Evolutionary conservation across 768 basidiomycete species (phyloP), one percentile per base, ranked within the genome.

Genomic region (Coprinopsis sp.): DNA sequence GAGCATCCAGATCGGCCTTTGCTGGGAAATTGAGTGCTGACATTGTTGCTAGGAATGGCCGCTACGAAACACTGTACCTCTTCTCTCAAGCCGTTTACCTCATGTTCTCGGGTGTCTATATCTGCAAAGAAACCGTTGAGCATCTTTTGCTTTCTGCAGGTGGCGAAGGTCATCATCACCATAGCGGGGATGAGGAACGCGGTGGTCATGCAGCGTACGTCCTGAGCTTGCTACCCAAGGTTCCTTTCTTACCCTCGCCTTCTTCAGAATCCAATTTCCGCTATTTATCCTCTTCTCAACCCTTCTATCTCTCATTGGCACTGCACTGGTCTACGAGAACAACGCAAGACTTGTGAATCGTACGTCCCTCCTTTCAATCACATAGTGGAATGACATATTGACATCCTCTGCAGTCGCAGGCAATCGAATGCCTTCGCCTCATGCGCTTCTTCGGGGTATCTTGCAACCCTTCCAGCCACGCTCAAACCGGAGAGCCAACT

Each of bases 101-200:
- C 46, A 82, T 95, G 71, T 99, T 98, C 61, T 81, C 92, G 0
- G 82, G 91, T 0, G 86, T 97, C 2, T 99, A 98, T 67, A 87
- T 98, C 14, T 93, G 91, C 58, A 98, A 99, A 60, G 96, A 99
- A 73, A 88, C 93, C 1, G 74, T 98, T 3, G 95, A 99, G 65
- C 93, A 95, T 65, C 64, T 96, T 31, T 62, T 99, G 13, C 72
- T 97, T 33, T 82, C 82, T 37, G 77, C 79, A 2, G 71, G 71
- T 4, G 66, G 60, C 14, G 66, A 60, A 41, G 87, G 80, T 49
- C 85, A 87, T 55, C 87, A 88, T 55, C 84, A 85, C 47, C 65
- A 67, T 49, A 55, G 60, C 58, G 74, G 75, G 7, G 77, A 79
- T 30, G 82, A 84, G 8, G 76, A 79, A 72, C 47, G n/a, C n/a